Conservation (phyloP, 805 yeast genomes). For the Nakazawaea wyomingensis region DNA sequence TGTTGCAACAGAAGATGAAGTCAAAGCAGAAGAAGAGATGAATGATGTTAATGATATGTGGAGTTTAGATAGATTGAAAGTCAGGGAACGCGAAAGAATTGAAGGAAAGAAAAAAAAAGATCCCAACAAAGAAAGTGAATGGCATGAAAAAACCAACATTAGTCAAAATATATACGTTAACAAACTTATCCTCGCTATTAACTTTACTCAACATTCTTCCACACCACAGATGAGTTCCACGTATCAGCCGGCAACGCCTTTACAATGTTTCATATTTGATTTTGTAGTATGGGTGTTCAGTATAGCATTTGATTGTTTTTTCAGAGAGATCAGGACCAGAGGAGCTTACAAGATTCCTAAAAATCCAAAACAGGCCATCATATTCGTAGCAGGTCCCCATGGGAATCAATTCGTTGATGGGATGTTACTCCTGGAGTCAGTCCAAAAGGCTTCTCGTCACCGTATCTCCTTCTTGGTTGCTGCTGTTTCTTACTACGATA, state of each 20-base stretch:
- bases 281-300: slow-evolving; percentile 43
- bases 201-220: not conserved
- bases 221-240: not conserved
- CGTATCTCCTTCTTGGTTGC: slow-evolving; percentile 51
- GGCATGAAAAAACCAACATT: not conserved
- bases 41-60: not conserved
- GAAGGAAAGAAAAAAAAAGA: not conserved
- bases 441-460: slow-evolving; percentile 42
- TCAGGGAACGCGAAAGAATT: too few relatives aligned
- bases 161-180: not conserved
- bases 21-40: slow-evolving; percentile 16
- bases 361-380: slow-evolving; percentile 49
- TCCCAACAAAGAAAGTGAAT: not conserved
- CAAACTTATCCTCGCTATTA: not conserved
- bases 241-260: not conserved
- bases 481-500: slow-evolving; percentile 40
- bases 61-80: too few relatives aligned
- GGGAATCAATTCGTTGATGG: slow-evolving; percentile 82
- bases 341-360: slow-evolving; percentile 63
- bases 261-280: slow-evolving; percentile 37
- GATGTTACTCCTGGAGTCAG: slow-evolving; percentile 76
- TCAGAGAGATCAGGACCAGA: slow-evolving; percentile 67
- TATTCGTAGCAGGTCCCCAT: slow-evolving; percentile 78
- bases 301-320: slow-evolving; percentile 51
- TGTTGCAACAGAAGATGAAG: not conserved